Base-by-base conservation (phyloP, 163 green algal genomes). In the Chlamydomonas reinhardtii region DNA sequence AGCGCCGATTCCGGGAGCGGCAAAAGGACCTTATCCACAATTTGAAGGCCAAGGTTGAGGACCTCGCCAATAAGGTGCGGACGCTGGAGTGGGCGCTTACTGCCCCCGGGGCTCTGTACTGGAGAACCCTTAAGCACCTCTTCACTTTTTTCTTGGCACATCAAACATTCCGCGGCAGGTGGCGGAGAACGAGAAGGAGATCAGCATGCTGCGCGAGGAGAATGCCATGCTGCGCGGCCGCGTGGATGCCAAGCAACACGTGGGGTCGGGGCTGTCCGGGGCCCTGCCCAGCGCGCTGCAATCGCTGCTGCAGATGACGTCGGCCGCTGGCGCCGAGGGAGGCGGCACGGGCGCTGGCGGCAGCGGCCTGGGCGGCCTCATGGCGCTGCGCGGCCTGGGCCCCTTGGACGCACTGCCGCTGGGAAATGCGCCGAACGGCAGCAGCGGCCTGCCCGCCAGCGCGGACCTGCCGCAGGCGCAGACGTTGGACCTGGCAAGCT, bases 1-100 rank as follows among this genome's bases (percentile, higher is more conserved):
- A 96, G 83, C 87, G 93, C 0, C 90, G 93, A 14, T 96, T 96
- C 69, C 78, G 93, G 2, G 92, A 96, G 86, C 71, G 93, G 9
- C 93, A 96, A 64, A 95, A 95, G 83, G 85, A 85, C 65, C 39
- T 88, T 2, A 91, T 91, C 27, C 16, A 48, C 12, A 66, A 85
- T 24, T 39, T 91, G 0, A 88, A 89, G 32, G 72, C 72, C 22
- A 48, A 69, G 9, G 77, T 85, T 24, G 73, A 76, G 66, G 69
- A 88, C 48, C 54, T 68, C 34, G 15, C 34, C 24, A 32, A 76
- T 19, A 48, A 72, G 73, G 34, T 68, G 48, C 4, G 73, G 48
- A 56, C 9, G 12, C 11, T 56, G 48, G 12, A 56, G 5, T 5
- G 39, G 39, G 39, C 39, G 39, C 8, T 48, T n/a, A n/a, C n/a